Evolutionary conservation across 257 asterid genomes (phyloP).

Genomic region (Nicotiana paniculata): DNA sequence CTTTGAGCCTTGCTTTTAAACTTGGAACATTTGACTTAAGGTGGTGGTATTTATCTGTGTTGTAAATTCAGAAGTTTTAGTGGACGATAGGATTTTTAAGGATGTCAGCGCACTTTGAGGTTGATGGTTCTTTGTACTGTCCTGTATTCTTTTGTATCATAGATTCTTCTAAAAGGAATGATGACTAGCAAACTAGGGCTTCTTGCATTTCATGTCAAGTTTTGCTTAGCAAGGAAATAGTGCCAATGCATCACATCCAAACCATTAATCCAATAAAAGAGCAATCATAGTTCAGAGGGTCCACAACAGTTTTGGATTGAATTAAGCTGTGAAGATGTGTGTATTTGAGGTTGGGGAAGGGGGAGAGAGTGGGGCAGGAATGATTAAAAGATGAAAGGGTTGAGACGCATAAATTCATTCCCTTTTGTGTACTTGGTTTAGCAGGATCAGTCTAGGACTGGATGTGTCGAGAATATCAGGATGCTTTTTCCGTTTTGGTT

Average conservation of each 20-base stretch:
- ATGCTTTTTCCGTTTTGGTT: neutral
- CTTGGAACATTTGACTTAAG: neutral
- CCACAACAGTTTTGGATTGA: neutral
- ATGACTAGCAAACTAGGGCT: neutral
- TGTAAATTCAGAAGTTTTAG: neutral
- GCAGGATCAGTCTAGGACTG: neutral
- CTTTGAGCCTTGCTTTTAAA: neutral
- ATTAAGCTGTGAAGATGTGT: neutral
- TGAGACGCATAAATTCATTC: neutral
- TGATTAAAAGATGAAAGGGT: neutral
- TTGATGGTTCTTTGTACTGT: neutral
- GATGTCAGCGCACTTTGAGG: neutral
- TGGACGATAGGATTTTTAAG: neutral
- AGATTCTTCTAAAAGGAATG: neutral
- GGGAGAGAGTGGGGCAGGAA: neutral
- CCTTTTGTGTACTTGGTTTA: neutral
- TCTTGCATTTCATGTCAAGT: neutral
- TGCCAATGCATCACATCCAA: neutral
- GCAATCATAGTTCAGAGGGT: neutral
- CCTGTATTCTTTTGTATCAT: neutral
- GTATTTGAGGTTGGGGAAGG: neutral
- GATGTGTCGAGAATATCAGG: neutral
- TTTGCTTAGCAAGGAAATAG: neutral
- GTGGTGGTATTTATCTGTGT: neutral
- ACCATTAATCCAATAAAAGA: neutral